Conservation (phyloP, 2,329 filamentous ascomycete species). For the Microdochium bolleyi region DNA sequence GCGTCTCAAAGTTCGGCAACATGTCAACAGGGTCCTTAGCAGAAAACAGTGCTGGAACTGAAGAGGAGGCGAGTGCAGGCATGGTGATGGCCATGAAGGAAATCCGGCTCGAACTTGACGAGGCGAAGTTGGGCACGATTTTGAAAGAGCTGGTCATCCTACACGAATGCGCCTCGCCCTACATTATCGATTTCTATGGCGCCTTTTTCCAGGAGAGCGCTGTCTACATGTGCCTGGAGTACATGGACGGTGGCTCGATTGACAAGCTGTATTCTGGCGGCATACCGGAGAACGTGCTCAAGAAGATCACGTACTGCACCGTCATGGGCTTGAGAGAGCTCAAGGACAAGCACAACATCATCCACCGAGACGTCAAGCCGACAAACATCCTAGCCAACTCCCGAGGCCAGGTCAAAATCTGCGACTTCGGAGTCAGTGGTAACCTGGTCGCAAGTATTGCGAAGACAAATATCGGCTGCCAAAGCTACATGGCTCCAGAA, state of each 20-base stretch:
- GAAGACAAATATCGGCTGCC: conserved; percentile 97
- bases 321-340: conserved; percentile 85
- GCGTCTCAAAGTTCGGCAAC: conserved; percentile 9
- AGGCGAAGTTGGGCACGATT: conserved; percentile 93
- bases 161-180: conserved; percentile 88
- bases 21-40: neutral
- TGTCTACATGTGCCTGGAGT: conserved; percentile 98
- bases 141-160: conserved; percentile 96
- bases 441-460: conserved; percentile 96
- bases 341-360: conserved; percentile 98
- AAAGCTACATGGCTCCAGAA: conserved; percentile 98
- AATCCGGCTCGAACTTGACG: conserved; percentile 88
- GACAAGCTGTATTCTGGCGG: conserved; percentile 92
- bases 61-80: conserved; percentile 36
- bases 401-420: conserved; percentile 90
- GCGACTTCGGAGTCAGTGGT: conserved; percentile 94
- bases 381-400: conserved; percentile 97
- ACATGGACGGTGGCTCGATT: conserved; percentile 97
- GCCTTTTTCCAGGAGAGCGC: conserved; percentile 98
- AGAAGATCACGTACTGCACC: conserved; percentile 85
- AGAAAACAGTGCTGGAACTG: conserved; percentile 7
- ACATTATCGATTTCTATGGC: conserved; percentile 98
- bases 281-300: conserved; percentile 78
- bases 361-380: conserved; percentile 95
- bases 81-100: conserved; percentile 99